Evolutionary conservation across 306 rosid genomes (phyloP), one percentile per base, ranked within the genome.

Genomic region (Coriaria nepalensis): DNA sequence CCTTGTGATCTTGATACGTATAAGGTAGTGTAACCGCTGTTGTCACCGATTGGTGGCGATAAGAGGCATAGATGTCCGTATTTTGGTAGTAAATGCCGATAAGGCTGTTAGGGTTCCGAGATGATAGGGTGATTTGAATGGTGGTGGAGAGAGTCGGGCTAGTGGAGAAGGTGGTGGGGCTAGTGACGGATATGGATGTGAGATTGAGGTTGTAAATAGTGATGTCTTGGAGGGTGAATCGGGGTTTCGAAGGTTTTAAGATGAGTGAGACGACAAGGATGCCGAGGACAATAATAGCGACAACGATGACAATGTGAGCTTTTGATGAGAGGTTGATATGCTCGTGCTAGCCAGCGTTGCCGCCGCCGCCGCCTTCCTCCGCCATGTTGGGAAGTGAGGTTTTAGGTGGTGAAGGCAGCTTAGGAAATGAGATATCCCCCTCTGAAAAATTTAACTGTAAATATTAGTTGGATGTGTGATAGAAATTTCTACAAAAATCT

Each of bases 1-100:
- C 96, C 0, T 58, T 60, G 54, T 75, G 80, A 6, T 82, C 93
- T 47, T 87, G 96, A 67, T 78, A 83, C 2, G 78, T 57, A 2
- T 53, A 13, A 0, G 94, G 94, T 10, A 83, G 37, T 8, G 33
- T 42, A 0, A 84, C 68, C 1, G 70, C 43, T 0, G 66, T 52
- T 0, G 96, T 78, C 52, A 86, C 58, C 60, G 77, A 94, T 9
- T 82, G 94, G 74, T 54, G 50, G 0, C 73, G 67, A 68, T 87
- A 87, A n/a, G 82, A 34, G 37, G 62, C 83, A 49, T 59, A 73
- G 35, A 62, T 55, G 51, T 61, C 67, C 33, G 78, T 68, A 0
- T 13, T 55, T 8, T 57, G 70, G 42, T 82, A 83, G 47, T 75
- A 80, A 9, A 83, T 40, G 40, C 85, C 94, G 43, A 82, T 68